Evolutionary conservation across 805 yeast genomes (phyloP), one percentile per base, ranked within the genome.

Genomic region (Wickerhamomyces canadensis): DNA sequence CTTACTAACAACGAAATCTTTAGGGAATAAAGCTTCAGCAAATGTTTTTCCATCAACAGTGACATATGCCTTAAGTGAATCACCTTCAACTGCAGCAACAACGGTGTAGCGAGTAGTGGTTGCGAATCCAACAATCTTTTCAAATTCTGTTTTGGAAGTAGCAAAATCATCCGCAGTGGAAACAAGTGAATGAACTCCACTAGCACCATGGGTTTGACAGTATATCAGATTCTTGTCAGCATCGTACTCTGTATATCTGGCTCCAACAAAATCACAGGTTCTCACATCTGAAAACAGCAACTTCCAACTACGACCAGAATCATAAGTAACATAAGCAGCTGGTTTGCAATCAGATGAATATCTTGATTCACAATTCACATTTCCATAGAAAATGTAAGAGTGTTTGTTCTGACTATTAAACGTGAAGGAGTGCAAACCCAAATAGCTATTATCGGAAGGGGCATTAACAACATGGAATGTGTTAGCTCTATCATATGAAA

Each of bases 11-110:
- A 68, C 59, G 48, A 84, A 67, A 47, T 69, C 61, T 31, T 74
- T 74, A 1, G 98, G 98, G 58, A 87, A 81, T 38, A 72, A 66
- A 0, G 93, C 94, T 38, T 74, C 81, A 0, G 96, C 93, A 65
- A 78, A 93, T 3, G 65, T 68, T 6, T 51, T 41, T 7, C 98
- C 98, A 60, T 93, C 95, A 21, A 78, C 72, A 1, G 96, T 79
- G 0, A 87, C 87, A 45, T 67, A 70, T 0, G 95, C 89, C 33
- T 71, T 70, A 37, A 88, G 61, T 3, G 76, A 64, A 3, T 66
- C 67, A 7, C 67, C 76, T 11, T 65, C 64, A 29, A 72, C 59
- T 1, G 74, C 62, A 1, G 95, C 97, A 36, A 80, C 86, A 27
- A 91, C 73, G 16, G 84, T 65, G 51, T 73, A 91, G 19, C 75